Conservation (phyloP, 305 asterid genomes). For the Caryopteris hybrid region DNA sequence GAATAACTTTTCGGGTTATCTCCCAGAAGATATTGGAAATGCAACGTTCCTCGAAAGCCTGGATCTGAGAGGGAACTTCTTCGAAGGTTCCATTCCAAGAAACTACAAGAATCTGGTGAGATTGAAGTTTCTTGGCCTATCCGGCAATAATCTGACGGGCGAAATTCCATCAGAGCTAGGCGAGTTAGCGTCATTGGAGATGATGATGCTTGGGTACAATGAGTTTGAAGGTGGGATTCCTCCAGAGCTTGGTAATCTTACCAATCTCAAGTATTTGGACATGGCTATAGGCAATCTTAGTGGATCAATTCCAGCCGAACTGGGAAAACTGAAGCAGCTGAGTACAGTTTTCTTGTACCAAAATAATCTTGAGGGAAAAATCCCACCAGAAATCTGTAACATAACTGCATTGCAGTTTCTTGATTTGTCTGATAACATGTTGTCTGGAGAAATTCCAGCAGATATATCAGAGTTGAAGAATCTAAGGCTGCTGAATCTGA, state of each 20-base stretch:
- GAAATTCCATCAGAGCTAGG: slow-evolving; percentile 64
- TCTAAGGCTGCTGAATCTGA: slow-evolving; percentile 64
- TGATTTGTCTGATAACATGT: slow-evolving; percentile 77
- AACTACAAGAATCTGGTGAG: slow-evolving; percentile 46
- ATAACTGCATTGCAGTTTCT: slow-evolving; percentile 47
- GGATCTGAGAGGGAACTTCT: slow-evolving; percentile 83
- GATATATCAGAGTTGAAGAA: slow-evolving; percentile 47
- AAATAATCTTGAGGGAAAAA: slow-evolving; percentile 60
- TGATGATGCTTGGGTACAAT: slow-evolving; percentile 73
- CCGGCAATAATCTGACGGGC: slow-evolving; percentile 78
- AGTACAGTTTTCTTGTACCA: slow-evolving; percentile 63
- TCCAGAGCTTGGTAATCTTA: slow-evolving; percentile 59
- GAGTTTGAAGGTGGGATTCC: slow-evolving; percentile 69
- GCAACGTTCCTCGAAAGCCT: slow-evolving; percentile 55
- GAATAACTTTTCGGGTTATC: slow-evolving; percentile 65
- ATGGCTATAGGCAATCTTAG: slow-evolving; percentile 67
- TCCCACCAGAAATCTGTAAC: slow-evolving; percentile 59
- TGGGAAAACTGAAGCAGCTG: slow-evolving; percentile 52
- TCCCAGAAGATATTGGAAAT: slow-evolving; percentile 69
- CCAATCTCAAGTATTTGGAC: slow-evolving; percentile 65
- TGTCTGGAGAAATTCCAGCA: slow-evolving; percentile 63
- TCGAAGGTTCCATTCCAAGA: slow-evolving; percentile 64
- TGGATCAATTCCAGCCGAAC: slow-evolving; percentile 62
- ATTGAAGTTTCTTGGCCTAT: slow-evolving; percentile 82
- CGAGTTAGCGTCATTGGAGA: slow-evolving; percentile 52